Evolutionary conservation across 1,284 basidiomycete species (phyloP).

Genomic region (Ustilago crameri): DNA sequence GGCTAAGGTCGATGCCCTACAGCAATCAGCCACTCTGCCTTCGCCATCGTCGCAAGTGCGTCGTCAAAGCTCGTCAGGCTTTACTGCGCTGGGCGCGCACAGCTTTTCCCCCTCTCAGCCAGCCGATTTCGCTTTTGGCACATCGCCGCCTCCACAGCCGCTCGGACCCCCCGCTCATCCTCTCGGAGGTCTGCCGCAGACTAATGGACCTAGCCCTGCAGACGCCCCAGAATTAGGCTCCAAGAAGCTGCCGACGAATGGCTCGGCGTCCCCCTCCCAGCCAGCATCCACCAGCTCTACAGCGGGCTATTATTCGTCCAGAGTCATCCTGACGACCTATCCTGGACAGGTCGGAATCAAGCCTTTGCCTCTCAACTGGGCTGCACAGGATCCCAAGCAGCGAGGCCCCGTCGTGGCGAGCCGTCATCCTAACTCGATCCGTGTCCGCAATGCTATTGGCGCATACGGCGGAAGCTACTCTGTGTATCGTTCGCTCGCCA

Average conservation of each 20-base stretch:
- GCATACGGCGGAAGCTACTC: constrained; percentile 94
- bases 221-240: constrained; percentile 52
- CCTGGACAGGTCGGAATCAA: constrained; percentile 71
- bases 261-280: constrained; percentile 25
- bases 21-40: constrained; percentile 45
- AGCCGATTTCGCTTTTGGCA: constrained; percentile 35
- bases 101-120: constrained; percentile 42
- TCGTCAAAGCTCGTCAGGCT: constrained; percentile 44
- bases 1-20: constrained; percentile 54
- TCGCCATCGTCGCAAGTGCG: constrained; percentile 49
- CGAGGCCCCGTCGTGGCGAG: constrained; percentile 92
- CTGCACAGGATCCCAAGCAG: constrained; percentile 75
- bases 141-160: constrained; percentile 54
- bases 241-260: constrained; percentile 21
- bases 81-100: constrained; percentile 46
- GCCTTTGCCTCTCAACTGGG: constrained; percentile 85
- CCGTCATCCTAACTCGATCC: constrained; percentile 83
- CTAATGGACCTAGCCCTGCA: constrained; percentile 52
- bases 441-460: constrained; percentile 90
- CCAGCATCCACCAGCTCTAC: constrained; percentile 30
- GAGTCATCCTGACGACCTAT: constrained; percentile 62
- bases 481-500: constrained; percentile 87
- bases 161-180: constrained; percentile 51
- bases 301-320: constrained; percentile 44
- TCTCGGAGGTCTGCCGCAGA: constrained; percentile 32